Conservation (phyloP, 495 filamentous ascomycete genomes). For the Neurospora tetraspora region DNA sequence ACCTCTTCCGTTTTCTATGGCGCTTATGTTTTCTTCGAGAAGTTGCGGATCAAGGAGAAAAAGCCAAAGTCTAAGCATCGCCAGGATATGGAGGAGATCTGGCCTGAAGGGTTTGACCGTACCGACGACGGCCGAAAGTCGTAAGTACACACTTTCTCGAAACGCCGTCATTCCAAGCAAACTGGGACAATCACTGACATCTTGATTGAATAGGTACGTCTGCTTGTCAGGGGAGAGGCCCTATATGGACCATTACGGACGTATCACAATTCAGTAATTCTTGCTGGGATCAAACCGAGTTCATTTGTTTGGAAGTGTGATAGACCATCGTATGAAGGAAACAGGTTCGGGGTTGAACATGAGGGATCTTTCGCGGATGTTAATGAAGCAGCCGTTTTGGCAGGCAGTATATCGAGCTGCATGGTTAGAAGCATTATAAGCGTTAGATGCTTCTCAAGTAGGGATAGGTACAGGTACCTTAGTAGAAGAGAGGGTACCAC, state of each 20-base stretch:
- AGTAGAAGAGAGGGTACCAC: background rate
- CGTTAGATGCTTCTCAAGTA: background rate
- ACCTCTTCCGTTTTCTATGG: conserved; percentile 36
- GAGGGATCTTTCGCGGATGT: background rate
- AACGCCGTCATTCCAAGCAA: background rate
- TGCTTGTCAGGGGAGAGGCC: background rate
- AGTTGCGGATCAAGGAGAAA: conserved; percentile 42
- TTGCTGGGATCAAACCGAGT: background rate
- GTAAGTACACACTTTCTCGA: conserved; percentile 1
- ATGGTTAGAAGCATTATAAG: background rate
- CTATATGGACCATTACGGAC: background rate
- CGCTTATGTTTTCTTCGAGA: conserved; percentile 51
- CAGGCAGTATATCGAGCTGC: background rate
- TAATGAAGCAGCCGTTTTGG: background rate
- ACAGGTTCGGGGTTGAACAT: background rate
- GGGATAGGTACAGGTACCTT: background rate
- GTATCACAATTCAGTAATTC: background rate
- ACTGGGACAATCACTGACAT: background rate
- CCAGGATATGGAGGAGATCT: conserved; percentile 43
- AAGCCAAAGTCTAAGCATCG: conserved; percentile 46
- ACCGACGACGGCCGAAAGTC: background rate
- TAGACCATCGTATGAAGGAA: background rate
- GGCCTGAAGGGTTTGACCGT: conserved; percentile 14
- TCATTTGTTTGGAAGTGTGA: background rate
- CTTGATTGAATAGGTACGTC: background rate